A percentile compares a stretch with the other conserved stretches of the same genome.
Evolutionary conservation across 2,329 filamentous ascomycete species (phyloP).

Genomic region (Trichophyton schoenleinii): DNA sequence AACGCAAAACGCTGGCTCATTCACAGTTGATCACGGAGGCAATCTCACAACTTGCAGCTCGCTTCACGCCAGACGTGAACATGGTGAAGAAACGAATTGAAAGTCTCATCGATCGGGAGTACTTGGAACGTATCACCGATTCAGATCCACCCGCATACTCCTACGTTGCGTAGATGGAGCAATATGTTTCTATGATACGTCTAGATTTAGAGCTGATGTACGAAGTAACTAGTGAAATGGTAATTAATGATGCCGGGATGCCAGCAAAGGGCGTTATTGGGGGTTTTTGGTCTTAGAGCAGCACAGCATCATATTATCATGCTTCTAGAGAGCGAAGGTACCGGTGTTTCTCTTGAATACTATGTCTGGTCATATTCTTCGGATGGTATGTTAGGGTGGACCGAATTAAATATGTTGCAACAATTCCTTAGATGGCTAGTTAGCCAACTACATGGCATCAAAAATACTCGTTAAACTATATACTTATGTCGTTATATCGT

Average conservation of each 20-base stretch:
- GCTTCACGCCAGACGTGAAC: constrained; percentile 40
- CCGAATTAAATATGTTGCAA: no score
- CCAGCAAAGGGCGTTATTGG: neutral
- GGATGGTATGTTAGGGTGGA: no score
- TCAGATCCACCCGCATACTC: constrained; percentile 34
- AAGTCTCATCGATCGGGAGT: constrained; percentile 42
- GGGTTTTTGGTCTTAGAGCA: no score
- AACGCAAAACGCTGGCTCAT: constrained; percentile 38
- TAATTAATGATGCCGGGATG: neutral
- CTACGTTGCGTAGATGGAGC: constrained; percentile 28
- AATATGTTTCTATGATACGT: neutral
- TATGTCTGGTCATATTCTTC: no score
- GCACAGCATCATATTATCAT: neutral
- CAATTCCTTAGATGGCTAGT: no score
- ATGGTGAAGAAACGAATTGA: constrained; percentile 44
- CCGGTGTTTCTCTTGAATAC: no score
- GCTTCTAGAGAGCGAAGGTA: no score
- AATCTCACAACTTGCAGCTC: constrained; percentile 35
- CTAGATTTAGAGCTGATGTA: neutral
- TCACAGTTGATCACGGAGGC: constrained; percentile 40
- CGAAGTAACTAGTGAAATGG: neutral
- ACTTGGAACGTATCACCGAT: constrained; percentile 35
- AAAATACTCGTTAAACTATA: no score
- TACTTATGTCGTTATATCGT: no score
- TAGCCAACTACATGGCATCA: no score